Evolutionary conservation across 2,329 filamentous ascomycete genomes (phyloP).

Genomic region (Calonectria pauciramosa): DNA sequence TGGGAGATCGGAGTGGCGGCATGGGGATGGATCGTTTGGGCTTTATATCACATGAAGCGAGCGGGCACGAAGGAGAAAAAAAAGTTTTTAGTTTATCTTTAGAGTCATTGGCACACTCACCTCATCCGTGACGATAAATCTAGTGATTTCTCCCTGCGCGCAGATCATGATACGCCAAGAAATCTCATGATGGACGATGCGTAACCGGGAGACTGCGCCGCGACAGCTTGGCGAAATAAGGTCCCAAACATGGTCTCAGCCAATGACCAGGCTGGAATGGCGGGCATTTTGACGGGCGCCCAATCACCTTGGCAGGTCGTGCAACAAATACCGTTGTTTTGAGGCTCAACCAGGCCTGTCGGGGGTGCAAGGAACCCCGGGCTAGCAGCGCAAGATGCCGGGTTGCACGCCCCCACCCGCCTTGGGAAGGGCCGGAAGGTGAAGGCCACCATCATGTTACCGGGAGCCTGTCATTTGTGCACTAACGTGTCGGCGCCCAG

Average conservation of each 20-base stretch:
- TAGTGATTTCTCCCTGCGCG: constrained; percentile 7
- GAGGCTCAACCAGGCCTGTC: constrained; percentile 21
- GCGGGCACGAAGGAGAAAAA: background rate
- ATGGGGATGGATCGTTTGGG: constrained; percentile 9
- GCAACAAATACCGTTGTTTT: constrained; percentile 20
- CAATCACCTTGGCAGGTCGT: constrained; percentile 1
- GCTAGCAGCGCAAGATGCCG: background rate
- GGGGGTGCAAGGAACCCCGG: constrained; percentile 6
- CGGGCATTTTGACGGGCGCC: background rate
- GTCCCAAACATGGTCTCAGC: constrained; percentile 8
- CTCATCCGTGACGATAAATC: constrained; percentile 8
- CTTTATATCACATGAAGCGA: constrained; percentile 17
- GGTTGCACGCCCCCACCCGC: constrained; percentile 19
- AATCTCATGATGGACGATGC: constrained; percentile 25
- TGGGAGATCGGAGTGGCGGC: background rate
- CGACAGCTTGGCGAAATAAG: constrained; percentile 26
- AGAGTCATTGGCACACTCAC: constrained; percentile 9
- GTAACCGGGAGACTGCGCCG: constrained; percentile 24
- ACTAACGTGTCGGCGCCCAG: constrained; percentile 36
- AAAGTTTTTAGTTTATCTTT: constrained; percentile 1
- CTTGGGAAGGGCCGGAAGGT: constrained; percentile 11
- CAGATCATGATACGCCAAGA: constrained; percentile 23
- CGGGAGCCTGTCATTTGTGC: constrained; percentile 17
- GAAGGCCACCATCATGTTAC: constrained; percentile 19
- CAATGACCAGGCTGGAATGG: constrained; percentile 14